phyloP scores from a whole-genome alignment of 1,139 yeast genomes.

The Keqinozyma sinolaborantium region DNA sequence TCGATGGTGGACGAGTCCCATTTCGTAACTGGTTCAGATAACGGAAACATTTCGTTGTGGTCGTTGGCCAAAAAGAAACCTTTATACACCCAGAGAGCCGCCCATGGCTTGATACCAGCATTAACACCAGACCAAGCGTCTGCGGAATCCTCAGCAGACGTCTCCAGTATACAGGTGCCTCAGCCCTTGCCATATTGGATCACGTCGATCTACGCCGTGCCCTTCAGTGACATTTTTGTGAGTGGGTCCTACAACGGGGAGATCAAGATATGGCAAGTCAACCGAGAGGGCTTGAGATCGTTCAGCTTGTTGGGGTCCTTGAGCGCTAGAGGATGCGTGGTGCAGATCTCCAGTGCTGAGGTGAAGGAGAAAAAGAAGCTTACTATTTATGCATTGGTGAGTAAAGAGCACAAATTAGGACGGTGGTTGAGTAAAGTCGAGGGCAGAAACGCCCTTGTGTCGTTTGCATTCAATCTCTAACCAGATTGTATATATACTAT shows the following conservation, averaged over 20 bases:
- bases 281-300: slow-evolving; percentile 53
- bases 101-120: slow-evolving; percentile 73
- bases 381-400: slow-evolving; percentile 60
- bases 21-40: slow-evolving; percentile 92
- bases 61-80: slow-evolving; percentile 89
- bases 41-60: slow-evolving; percentile 88
- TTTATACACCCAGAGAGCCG: slow-evolving; percentile 57
- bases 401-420: slow-evolving; percentile 86
- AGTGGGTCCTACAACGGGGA: slow-evolving; percentile 88
- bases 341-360: slow-evolving; percentile 65
- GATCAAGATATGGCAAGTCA: slow-evolving; percentile 73
- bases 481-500: slow-evolving; percentile 1
- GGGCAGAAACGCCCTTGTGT: slow-evolving; percentile 41
- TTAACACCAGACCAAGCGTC: slow-evolving; percentile 51
- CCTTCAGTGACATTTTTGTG: slow-evolving; percentile 81
- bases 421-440: slow-evolving; percentile 60
- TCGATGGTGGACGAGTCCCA: slow-evolving; percentile 90
- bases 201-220: slow-evolving; percentile 79
- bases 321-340: slow-evolving; percentile 69
- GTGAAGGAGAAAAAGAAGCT: slow-evolving; percentile 45
- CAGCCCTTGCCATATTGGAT: slow-evolving; percentile 79
- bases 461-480: slow-evolving; percentile 35
- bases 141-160: slow-evolving; percentile 53
- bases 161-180: slow-evolving; percentile 55
- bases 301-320: slow-evolving; percentile 56